Conservation (phyloP, 1,284 basidiomycete genomes). For the Irpex sp. region DNA sequence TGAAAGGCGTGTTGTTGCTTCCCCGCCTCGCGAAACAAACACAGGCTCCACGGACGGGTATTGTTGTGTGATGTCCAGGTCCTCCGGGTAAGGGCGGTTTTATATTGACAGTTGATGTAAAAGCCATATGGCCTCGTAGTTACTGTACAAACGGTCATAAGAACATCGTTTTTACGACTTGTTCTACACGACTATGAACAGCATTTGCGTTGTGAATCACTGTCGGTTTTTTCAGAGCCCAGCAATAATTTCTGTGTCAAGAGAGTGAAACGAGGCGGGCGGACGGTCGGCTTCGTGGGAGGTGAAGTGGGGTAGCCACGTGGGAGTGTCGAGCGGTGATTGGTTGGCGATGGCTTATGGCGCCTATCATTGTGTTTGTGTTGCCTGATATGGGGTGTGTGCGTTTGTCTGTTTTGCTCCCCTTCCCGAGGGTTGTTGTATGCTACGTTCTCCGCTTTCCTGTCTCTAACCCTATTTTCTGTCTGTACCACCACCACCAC, state of each 20-base stretch:
- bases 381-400: neutral
- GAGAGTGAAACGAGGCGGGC: neutral
- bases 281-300: neutral
- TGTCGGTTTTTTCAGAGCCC: neutral
- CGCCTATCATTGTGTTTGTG: slow-evolving; percentile 21
- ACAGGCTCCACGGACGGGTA: too few relatives aligned
- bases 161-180: neutral
- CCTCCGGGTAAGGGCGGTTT: neutral
- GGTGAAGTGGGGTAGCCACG: neutral
- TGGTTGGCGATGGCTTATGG: neutral
- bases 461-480: neutral
- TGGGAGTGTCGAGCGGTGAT: neutral
- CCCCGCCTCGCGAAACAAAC: too few relatives aligned
- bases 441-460: neutral
- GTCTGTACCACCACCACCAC: neutral
- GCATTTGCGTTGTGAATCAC: neutral
- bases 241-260: neutral
- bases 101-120: neutral
- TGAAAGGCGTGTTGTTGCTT: too few relatives aligned
- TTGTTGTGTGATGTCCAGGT: too few relatives aligned
- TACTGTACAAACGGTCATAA: neutral
- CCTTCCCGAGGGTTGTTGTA: neutral
- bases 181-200: neutral
- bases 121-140: neutral
- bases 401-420: neutral